Percentiles rank a stretch among this genome's conserved stretches.
Conservation (phyloP, 108 stramenopile species). For the Nitzschia sp. region DNA sequence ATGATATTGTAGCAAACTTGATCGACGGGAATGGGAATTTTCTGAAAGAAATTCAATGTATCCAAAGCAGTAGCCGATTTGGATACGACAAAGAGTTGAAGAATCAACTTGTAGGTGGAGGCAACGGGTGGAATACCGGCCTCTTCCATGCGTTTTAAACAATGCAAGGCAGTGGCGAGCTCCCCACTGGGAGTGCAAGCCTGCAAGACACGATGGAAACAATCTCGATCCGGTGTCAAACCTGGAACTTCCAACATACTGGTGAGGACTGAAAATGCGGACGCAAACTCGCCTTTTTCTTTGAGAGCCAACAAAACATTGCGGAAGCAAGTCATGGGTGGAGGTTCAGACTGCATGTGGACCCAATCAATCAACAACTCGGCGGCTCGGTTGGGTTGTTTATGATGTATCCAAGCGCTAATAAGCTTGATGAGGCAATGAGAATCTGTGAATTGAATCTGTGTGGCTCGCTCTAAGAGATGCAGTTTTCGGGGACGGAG, state of each 20-base stretch:
- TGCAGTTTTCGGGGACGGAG: conserved; percentile 7
- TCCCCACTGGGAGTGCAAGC: conserved; percentile 14
- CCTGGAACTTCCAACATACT: conserved; percentile 1
- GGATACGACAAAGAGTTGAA: conserved; percentile 1
- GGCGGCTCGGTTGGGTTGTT: conserved; percentile 9
- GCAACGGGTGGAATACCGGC: neutral
- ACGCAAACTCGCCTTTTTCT: conserved; percentile 7
- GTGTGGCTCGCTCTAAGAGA: conserved; percentile 15
- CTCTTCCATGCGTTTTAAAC: conserved; percentile 13
- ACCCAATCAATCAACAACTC: conserved; percentile 25
- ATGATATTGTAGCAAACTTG: conserved; percentile 27
- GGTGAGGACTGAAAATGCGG: conserved; percentile 9
- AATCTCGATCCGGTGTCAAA: conserved; percentile 32
- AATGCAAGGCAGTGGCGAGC: conserved; percentile 4
- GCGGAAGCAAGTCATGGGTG: conserved; percentile 16
- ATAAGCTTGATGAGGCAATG: conserved; percentile 5
- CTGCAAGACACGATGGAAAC: conserved; percentile 26
- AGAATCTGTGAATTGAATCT: conserved; percentile 16
- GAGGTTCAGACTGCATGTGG: neutral
- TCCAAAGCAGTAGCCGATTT: neutral
- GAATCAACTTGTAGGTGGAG: conserved; percentile 15
- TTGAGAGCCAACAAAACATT: conserved; percentile 19
- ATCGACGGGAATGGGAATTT: conserved; percentile 4
- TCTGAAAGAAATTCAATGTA: conserved; percentile 1
- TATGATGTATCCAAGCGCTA: conserved; percentile 3